phyloP scores from a whole-genome alignment of 805 yeast species.

The Scheffersomyces lignosus region DNA sequence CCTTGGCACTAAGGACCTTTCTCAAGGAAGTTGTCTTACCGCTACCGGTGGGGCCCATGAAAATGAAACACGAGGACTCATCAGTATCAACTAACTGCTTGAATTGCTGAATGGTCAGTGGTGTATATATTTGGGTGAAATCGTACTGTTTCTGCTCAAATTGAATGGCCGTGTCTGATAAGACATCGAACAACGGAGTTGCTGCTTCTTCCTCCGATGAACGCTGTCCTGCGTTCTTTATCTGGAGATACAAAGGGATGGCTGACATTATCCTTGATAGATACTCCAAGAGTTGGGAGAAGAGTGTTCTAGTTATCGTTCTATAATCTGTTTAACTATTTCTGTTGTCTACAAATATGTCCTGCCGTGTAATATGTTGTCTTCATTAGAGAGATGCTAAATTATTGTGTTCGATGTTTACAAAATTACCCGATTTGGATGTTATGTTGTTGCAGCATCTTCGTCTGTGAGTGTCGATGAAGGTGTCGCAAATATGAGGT shows the following conservation, averaged over 20 bases:
- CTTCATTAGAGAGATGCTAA: too few species aligned
- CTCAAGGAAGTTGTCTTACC: conserved; percentile 33
- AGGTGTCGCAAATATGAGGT: too few species aligned
- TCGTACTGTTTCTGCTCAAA: conserved; percentile 20
- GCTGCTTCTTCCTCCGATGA: conserved; percentile 3
- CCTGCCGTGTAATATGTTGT: too few species aligned
- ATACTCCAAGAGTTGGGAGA: too few species aligned
- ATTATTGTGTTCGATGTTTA: too few species aligned
- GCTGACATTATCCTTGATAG: conserved; percentile 1
- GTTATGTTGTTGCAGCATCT: too few species aligned
- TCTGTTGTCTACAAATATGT: too few species aligned
- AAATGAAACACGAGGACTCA: conserved; percentile 13
- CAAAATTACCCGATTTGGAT: too few species aligned
- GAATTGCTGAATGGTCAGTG: conserved; percentile 6
- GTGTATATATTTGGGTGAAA: conserved; percentile 18
- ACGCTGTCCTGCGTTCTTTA: conserved; percentile 13
- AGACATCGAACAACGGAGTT: conserved; percentile 8
- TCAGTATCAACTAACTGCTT: conserved; percentile 8
- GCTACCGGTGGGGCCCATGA: conserved; percentile 32
- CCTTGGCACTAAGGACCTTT: conserved; percentile 15
- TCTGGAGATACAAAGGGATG: conserved; percentile 27
- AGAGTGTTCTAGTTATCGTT: too few species aligned
- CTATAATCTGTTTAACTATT: too few species aligned
- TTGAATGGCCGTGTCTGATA: conserved; percentile 14
- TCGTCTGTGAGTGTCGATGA: too few species aligned